Conservation (phyloP, 2,329 filamentous ascomycete species). For the Microdochium trichocladiopsis region DNA sequence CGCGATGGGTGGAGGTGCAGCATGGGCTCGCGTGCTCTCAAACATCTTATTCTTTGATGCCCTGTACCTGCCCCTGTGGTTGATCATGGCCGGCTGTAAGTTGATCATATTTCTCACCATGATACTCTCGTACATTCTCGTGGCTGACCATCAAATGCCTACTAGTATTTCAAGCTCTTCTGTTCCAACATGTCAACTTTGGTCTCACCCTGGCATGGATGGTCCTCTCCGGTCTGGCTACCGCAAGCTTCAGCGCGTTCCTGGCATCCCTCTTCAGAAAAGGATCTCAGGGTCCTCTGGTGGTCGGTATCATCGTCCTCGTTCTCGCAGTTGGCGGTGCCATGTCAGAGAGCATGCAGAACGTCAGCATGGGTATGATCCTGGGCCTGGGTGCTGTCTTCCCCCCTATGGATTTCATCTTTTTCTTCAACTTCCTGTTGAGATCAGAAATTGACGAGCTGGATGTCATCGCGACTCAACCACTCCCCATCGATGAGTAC, state of each 20-base stretch:
- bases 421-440: slow-evolving; percentile 17
- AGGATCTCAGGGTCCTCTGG: slow-evolving; percentile 12
- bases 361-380: slow-evolving; percentile 6
- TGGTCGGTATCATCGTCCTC: slow-evolving; percentile 18
- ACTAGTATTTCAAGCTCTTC: slow-evolving; percentile 19
- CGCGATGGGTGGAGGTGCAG: slow-evolving; percentile 66
- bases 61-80: slow-evolving; percentile 48
- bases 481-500: neutral
- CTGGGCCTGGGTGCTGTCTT: slow-evolving; percentile 17
- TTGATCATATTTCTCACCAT: slow-evolving; percentile 21
- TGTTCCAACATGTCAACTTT: slow-evolving; percentile 19
- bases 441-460: slow-evolving; percentile 12
- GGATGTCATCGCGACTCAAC: neutral
- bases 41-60: slow-evolving; percentile 63
- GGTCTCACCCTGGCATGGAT: slow-evolving; percentile 32
- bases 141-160: neutral
- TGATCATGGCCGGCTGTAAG: slow-evolving; percentile 26
- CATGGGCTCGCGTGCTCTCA: slow-evolving; percentile 51
- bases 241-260: slow-evolving; percentile 62
- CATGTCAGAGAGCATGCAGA: neutral
- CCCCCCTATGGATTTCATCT: slow-evolving; percentile 23
- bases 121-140: too few species aligned
- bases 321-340: slow-evolving; percentile 15
- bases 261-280: slow-evolving; percentile 27
- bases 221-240: slow-evolving; percentile 37